Percentiles rank a stretch among this genome's conserved stretches.
These are phyloP conservation scores for Glomus cerebriforme DNA, from an alignment of 192 early-diverging fungal species.

Conservation along the genomic window DNA sequence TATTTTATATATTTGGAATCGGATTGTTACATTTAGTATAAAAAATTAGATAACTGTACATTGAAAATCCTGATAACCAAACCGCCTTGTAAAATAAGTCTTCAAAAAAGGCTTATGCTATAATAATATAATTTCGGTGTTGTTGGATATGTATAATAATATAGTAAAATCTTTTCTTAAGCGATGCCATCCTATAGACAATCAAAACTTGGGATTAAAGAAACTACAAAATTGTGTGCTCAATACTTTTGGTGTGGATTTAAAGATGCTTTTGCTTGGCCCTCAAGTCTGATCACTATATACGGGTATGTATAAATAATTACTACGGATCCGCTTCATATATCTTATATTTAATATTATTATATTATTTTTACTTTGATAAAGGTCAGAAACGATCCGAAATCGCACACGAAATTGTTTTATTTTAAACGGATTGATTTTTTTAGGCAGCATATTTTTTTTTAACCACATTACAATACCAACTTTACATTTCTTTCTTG, in stretches of 20 bases:
- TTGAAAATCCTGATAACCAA: no score
- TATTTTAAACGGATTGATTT: slow-evolving; percentile 53
- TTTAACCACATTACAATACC: slow-evolving; percentile 42
- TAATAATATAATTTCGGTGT: no score
- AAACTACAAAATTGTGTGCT: slow-evolving; percentile 13
- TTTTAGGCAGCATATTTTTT: slow-evolving; percentile 54
- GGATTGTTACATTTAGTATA: no score
- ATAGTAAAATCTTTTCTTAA: not conserved
- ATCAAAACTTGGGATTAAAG: slow-evolving; percentile 13
- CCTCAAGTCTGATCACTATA: slow-evolving; percentile 47
- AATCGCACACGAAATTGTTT: slow-evolving; percentile 45
- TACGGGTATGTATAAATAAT: slow-evolving; percentile 42
- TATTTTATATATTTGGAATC: no score
- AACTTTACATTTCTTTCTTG: slow-evolving; percentile 22
- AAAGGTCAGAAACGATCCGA: slow-evolving; percentile 52
- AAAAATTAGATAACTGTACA: no score
- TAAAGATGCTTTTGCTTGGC: slow-evolving; percentile 48
- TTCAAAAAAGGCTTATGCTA: no score
- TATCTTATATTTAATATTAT: slow-evolving; percentile 42
- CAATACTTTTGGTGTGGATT: slow-evolving; percentile 24
- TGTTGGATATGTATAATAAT: no score
- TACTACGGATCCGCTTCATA: not conserved
- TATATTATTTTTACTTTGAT: slow-evolving; percentile 35
- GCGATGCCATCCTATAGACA: not conserved
- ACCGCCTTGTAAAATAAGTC: no score